Base-by-base conservation (phyloP, 768 basidiomycete genomes). In the Dacryopinax spathularia region DNA sequence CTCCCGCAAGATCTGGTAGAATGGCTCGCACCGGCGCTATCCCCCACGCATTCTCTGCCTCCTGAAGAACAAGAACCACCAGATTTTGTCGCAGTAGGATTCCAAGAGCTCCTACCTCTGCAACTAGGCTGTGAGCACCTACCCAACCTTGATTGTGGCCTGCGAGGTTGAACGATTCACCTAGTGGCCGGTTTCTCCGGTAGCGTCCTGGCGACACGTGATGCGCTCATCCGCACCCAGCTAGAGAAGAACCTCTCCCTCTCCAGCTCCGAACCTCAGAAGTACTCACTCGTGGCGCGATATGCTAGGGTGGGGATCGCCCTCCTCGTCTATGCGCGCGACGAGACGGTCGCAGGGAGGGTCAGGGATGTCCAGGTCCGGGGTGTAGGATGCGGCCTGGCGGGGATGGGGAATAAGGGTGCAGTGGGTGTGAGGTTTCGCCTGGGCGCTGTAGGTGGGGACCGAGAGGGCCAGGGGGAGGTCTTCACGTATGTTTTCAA, bases 331-430 rank as follows among this genome's bases (percentile, higher is more conserved):
- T 97, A 93, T 73, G 91, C 84, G 1, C 84, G 81, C 36, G 88
- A 93, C 68, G 82, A 44, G n/a, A 71, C 71, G 5, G 66, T 72
- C 63, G 63, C 82, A 33, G 77, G 82, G 20, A 77, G 75, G 62
- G 77, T 87, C 22, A 75, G 77, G 65, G 82, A 89, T 68, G 82
- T 89, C 34, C 79, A 90, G 69, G 86, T 87, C 56, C 77, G 82
- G 63, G 87, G 89, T 84, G 88, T 85, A 0, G 87, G 89, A 6
- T 83, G 72, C 70, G 80, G 77, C 65, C 85, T 83, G 34, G 80
- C 73, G 16, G 85, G 82, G 68, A 89, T 96, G 89, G 91, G 89
- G 5, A 96, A 99, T 76, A 98, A 98, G 74, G 92, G 91, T 29
- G 94, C 91, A 0, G 92, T 96, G 1, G 93, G 88, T 15, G 79